Conservation (phyloP, 2,329 filamentous ascomycete genomes). For the Fusarium algeriense region DNA sequence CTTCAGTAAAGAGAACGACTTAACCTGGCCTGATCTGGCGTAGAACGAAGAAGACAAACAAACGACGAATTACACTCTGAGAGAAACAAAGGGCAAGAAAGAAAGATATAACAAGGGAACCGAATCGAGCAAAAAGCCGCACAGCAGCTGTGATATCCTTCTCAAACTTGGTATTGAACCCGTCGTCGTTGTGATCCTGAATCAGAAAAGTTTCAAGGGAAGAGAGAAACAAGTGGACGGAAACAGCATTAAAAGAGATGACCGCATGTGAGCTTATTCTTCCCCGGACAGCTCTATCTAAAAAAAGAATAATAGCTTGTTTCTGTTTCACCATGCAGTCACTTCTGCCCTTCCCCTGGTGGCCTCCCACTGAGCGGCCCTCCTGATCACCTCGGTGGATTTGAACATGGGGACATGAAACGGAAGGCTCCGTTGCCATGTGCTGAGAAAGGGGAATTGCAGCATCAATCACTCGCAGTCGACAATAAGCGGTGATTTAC, state of each 20-base stretch:
- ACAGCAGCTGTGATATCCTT: slow-evolving; percentile 37
- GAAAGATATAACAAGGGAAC: slow-evolving; percentile 12
- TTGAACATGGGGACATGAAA: slow-evolving; percentile 25
- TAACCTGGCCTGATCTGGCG: slow-evolving; percentile 1
- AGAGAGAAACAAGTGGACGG: slow-evolving; percentile 1
- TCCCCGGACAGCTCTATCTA: slow-evolving; percentile 29
- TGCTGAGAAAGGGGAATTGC: background rate
- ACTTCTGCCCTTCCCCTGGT: slow-evolving; percentile 4
- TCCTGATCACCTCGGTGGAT: slow-evolving; percentile 18
- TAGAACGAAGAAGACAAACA: slow-evolving; percentile 15
- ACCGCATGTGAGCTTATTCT: slow-evolving; percentile 24
- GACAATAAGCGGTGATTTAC: slow-evolving; percentile 21
- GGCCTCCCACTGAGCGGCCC: slow-evolving; percentile 21
- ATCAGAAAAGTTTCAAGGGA: slow-evolving; percentile 16
- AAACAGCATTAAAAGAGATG: slow-evolving; percentile 29
- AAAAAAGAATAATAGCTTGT: slow-evolving; percentile 33
- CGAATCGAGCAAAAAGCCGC: slow-evolving; percentile 27
- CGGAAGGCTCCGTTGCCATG: slow-evolving; percentile 7
- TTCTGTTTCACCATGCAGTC: slow-evolving; percentile 32
- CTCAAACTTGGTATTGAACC: slow-evolving; percentile 24
- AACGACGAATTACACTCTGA: slow-evolving; percentile 4
- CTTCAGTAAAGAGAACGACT: slow-evolving; percentile 22
- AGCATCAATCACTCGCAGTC: slow-evolving; percentile 2
- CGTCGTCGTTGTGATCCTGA: slow-evolving; percentile 25
- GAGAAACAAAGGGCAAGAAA: slow-evolving; percentile 8